Conservation (phyloP, 2,329 filamentous ascomycete species). For the Tolypocladium guangdongense region DNA sequence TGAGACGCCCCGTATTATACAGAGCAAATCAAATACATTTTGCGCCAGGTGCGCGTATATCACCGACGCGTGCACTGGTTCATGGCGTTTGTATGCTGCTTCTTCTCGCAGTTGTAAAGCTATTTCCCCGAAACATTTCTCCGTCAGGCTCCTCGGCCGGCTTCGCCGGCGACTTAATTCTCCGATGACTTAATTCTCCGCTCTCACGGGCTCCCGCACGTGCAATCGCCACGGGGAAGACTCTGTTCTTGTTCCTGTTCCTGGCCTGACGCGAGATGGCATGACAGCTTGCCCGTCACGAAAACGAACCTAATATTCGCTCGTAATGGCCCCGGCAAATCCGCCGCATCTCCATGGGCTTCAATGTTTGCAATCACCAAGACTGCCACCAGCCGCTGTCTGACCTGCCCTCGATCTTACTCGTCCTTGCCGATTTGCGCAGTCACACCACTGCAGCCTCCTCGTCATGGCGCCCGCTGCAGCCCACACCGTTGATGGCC, state of each 20-base stretch:
- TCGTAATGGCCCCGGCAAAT: neutral
- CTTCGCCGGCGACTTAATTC: neutral
- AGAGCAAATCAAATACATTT: too few relatives aligned
- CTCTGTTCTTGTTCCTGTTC: neutral
- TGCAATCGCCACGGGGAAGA: neutral
- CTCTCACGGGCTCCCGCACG: neutral
- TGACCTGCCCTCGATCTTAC: neutral
- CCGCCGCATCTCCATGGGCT: neutral
- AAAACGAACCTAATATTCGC: neutral
- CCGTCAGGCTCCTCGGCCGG: neutral
- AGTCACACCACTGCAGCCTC: neutral
- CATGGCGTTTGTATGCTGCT: neutral
- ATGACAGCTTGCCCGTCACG: neutral
- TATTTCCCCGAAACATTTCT: neutral
- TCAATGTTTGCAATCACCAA: neutral
- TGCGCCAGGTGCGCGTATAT: neutral
- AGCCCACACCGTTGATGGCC: slow-evolving; percentile 18
- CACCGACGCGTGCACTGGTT: neutral
- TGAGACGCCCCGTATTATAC: neutral
- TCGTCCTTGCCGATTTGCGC: neutral
- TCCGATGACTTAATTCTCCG: neutral
- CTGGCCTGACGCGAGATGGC: neutral
- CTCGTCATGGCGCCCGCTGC: slow-evolving; percentile 21
- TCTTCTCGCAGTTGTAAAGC: neutral
- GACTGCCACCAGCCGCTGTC: neutral